These are phyloP conservation scores for Clarireedia paspali DNA, from an alignment of 2,329 filamentous ascomycete species.

Conservation along the genomic window DNA sequence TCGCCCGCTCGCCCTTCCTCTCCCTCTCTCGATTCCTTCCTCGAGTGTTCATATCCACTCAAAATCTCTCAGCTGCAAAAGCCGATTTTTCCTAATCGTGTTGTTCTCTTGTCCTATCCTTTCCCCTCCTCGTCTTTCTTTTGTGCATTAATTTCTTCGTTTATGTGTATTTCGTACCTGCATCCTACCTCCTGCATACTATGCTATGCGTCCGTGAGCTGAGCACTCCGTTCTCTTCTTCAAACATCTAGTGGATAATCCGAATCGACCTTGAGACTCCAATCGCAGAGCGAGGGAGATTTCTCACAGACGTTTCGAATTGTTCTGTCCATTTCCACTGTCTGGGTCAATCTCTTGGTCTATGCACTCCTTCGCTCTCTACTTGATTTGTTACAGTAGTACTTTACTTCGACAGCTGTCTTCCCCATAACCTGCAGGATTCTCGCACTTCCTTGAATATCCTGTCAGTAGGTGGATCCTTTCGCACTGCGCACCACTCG, in stretches of 20 bases:
- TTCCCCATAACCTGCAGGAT: constrained; percentile 10
- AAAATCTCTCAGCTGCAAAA: too few species aligned
- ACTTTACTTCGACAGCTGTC: constrained; percentile 8
- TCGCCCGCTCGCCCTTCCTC: too few species aligned
- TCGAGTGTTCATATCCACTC: too few species aligned
- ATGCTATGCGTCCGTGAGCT: constrained; percentile 3
- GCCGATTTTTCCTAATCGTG: too few species aligned
- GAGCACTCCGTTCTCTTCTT: neutral
- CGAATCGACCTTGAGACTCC: constrained; percentile 6
- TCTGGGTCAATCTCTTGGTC: constrained; percentile 18
- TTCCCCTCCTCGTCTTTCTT: neutral
- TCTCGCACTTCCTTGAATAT: constrained; percentile 3
- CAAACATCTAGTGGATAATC: constrained; percentile 5
- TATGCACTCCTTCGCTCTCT: constrained; percentile 7
- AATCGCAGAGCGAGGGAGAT: constrained; percentile 5
- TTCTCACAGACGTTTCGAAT: constrained; percentile 20
- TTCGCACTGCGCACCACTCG: neutral
- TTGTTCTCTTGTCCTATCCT: neutral
- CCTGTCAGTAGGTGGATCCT: constrained; percentile 2
- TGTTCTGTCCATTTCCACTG: constrained; percentile 16
- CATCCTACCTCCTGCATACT: neutral
- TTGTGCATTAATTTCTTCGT: neutral
- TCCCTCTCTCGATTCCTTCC: too few species aligned
- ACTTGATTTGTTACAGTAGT: constrained; percentile 5
- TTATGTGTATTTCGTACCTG: neutral